Evolutionary conservation across 768 basidiomycete genomes (phyloP).

Genomic region (Serpula lacrymans): DNA sequence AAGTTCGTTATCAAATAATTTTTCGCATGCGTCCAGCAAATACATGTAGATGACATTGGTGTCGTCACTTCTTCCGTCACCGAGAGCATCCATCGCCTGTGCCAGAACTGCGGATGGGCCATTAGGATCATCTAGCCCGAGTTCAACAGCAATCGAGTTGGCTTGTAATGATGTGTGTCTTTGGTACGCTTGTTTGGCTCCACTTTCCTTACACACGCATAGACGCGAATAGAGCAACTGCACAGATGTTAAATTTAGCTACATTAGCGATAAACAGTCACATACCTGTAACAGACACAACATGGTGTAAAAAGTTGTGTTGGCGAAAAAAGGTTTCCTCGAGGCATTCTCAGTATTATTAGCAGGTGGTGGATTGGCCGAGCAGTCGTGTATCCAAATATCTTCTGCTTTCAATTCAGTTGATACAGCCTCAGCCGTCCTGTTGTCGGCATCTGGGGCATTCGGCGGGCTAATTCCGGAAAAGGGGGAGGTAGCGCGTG

Average conservation of each 20-base stretch:
- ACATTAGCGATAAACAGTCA: slow-evolving; percentile 1
- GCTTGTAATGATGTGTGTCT: slow-evolving; percentile 63
- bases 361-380: slow-evolving; percentile 20
- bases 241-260: slow-evolving; percentile 6
- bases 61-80: slow-evolving; percentile 43
- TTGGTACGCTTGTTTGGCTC: slow-evolving; percentile 63
- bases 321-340: slow-evolving; percentile 75
- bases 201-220: slow-evolving; percentile 79
- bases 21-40: slow-evolving; percentile 86
- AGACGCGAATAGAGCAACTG: slow-evolving; percentile 90
- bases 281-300: slow-evolving; percentile 82
- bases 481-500: slow-evolving; percentile 9
- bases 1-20: slow-evolving; percentile 89
- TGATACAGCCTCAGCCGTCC: neutral
- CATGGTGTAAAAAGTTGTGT: slow-evolving; percentile 90
- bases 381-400: slow-evolving; percentile 57
- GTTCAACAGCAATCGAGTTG: slow-evolving; percentile 78
- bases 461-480: slow-evolving; percentile 5
- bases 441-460: slow-evolving; percentile 1
- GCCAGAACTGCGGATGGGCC: slow-evolving; percentile 64
- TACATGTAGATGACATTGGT: slow-evolving; percentile 82
- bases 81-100: slow-evolving; percentile 62
- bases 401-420: slow-evolving; percentile 32
- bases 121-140: slow-evolving; percentile 84
- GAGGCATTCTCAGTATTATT: slow-evolving; percentile 24